phyloP scores from a whole-genome alignment of 1,284 basidiomycete genomes.

The Malassezia psittaci region DNA sequence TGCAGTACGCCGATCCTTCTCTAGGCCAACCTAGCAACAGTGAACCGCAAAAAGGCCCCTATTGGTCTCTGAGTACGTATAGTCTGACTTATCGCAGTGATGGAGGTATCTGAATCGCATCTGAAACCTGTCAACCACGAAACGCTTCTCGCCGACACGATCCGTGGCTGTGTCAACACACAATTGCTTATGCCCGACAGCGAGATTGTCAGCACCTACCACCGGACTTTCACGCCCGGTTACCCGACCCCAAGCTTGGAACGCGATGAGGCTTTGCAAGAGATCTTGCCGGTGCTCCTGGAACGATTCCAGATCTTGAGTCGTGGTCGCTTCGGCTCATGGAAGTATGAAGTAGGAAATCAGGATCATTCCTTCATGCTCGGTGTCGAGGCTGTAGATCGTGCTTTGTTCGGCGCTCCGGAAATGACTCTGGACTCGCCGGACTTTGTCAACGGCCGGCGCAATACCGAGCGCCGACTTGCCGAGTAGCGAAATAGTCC shows the following conservation, averaged over 20 bases:
- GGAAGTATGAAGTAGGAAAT: conserved; percentile 54
- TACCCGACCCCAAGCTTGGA: conserved; percentile 52
- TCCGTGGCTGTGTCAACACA: conserved; percentile 52
- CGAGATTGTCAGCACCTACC: conserved; percentile 53
- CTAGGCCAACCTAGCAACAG: conserved; percentile 45
- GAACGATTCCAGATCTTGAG: conserved; percentile 51
- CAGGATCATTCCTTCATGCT: conserved; percentile 54
- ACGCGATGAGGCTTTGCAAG: conserved; percentile 50
- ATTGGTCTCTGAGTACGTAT: conserved; percentile 45
- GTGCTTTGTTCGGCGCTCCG: conserved; percentile 50
- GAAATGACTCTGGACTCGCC: conserved; percentile 51
- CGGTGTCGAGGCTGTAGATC: conserved; percentile 53
- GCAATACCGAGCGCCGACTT: conserved; percentile 50
- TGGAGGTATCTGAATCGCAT: conserved; percentile 53
- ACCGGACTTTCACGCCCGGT: conserved; percentile 51
- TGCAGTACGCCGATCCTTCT: conserved; percentile 51
- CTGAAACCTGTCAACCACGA: conserved; percentile 52
- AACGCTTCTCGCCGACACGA: conserved; percentile 51
- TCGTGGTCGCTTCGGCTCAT: conserved; percentile 54
- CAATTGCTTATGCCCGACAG: conserved; percentile 51
- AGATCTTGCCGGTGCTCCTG: conserved; percentile 50
- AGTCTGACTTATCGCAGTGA: conserved; percentile 45
- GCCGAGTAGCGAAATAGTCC: neutral
- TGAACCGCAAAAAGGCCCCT: conserved; percentile 50
- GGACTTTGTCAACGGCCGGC: conserved; percentile 52